These are phyloP conservation scores for Melaleuca quinquenervia DNA, from an alignment of 345 rosid genomes.

Conservation along the genomic window DNA sequence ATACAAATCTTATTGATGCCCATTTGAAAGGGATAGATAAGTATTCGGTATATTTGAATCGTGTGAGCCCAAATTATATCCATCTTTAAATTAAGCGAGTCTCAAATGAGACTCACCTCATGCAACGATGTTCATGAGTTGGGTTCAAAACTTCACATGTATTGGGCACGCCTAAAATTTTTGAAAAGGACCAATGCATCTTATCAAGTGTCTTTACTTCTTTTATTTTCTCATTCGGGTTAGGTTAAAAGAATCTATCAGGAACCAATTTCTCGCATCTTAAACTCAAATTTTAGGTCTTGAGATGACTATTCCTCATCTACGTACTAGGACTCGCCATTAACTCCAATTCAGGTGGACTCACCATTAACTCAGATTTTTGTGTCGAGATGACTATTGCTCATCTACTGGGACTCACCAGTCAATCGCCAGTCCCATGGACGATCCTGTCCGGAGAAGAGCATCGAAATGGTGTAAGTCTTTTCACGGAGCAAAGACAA, in stretches of 20 bases:
- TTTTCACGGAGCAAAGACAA: neutral
- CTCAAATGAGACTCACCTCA: neutral
- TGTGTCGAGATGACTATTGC: neutral
- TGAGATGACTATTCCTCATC: neutral
- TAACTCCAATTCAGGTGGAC: neutral
- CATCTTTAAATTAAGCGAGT: neutral
- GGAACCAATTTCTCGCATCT: neutral
- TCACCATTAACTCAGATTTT: neutral
- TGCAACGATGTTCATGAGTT: neutral
- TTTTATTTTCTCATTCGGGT: fast-evolving
- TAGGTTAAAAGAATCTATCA: neutral
- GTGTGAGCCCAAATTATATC: neutral
- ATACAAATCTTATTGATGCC: neutral
- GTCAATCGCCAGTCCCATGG: neutral
- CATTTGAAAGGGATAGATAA: neutral
- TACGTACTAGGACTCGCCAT: neutral
- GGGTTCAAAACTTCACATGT: neutral
- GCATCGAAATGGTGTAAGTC: neutral
- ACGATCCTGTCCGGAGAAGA: fast-evolving
- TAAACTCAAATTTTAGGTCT: neutral
- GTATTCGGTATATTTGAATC: neutral
- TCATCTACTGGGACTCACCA: neutral
- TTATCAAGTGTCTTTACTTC: neutral
- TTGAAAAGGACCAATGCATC: too few relatives aligned
- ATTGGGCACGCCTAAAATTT: neutral